Conservation (phyloP, 331 rosid species). For the Quercus tomentella region DNA sequence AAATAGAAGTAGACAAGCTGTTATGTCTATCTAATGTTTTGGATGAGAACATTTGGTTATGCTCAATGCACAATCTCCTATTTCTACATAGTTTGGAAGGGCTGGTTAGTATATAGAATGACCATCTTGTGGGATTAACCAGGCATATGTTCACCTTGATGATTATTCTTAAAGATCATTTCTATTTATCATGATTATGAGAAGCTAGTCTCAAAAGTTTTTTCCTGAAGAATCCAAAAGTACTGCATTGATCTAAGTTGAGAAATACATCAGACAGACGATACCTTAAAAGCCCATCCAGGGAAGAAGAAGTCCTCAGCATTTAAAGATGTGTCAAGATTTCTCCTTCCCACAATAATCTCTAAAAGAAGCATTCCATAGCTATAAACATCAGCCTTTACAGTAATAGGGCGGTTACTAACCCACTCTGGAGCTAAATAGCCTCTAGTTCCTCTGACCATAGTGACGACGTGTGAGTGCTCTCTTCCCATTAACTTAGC, state of each 20-base stretch:
- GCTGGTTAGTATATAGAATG: too few species aligned
- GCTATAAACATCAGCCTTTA: constrained; percentile 93
- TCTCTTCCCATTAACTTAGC: constrained; percentile 96
- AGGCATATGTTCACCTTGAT: too few species aligned
- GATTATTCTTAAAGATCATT: too few species aligned
- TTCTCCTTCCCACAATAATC: constrained; percentile 88
- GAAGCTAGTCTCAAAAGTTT: background rate
- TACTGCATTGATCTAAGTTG: background rate
- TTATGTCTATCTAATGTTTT: too few species aligned
- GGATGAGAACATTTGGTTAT: too few species aligned
- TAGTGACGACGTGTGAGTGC: constrained; percentile 90
- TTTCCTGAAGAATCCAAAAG: background rate
- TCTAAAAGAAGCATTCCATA: constrained; percentile 93
- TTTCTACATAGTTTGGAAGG: too few species aligned
- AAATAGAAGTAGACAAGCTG: too few species aligned
- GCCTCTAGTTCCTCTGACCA: constrained; percentile 97
- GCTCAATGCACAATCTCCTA: too few species aligned
- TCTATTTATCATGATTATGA: background rate
- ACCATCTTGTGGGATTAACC: too few species aligned
- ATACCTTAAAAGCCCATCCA: constrained; percentile 93
- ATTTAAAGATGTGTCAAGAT: constrained; percentile 84
- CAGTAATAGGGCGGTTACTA: constrained; percentile 90
- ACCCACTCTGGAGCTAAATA: constrained; percentile 98
- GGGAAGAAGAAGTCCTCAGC: constrained; percentile 87
- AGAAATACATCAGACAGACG: background rate